Evolutionary conservation across 305 asterid species (phyloP), one percentile per base, ranked within the genome.

Genomic region (Fraxinus floribunda): DNA sequence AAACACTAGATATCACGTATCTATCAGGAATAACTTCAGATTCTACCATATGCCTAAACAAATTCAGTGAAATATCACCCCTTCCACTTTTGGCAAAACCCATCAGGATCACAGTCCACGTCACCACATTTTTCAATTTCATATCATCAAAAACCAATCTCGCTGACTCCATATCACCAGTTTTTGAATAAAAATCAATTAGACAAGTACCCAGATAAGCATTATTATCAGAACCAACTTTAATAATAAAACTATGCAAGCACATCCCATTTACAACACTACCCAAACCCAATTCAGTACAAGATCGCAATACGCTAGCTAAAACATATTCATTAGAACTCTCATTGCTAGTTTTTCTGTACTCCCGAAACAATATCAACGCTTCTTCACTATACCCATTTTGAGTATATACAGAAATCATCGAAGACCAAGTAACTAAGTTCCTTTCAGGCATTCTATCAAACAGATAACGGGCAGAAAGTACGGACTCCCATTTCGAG

Each of bases 351-450:
- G 86, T 70, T 62, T 74, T 83, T 35, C 80, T 75, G 29, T 88
- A 84, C 39, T 85, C 88, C 78, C 62, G 4, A 78, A 90, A 90
- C 49, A 87, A 36, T 83, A n/a, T 16, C 3, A 90, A 77, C 0
- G 90, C 88, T 16, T 84, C 90, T 10, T 79, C 85, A 22, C 80
- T 2, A 72, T 29, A n/a, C 77, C 88, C 93, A 60, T 77, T 57
- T 73, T 68, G 87, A 34, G 76, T 39, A 78, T 82, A 87, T 44
- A 71, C 84, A 29, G 89, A 84, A 79, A 88, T 87, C 78, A 88
- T 77, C 20, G 93, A 86, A 79, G 90, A 85, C 90, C 89, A 90
- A 81, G 91, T 80, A 35, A 88, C 85, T 77, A 86, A 82, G 80
- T 85, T 88, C 76, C 88, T 84, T 9, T 81, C 81, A 75, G 90